Base-by-base conservation (phyloP, 192 early-diverging fungal genomes). In the Coemansia sp. region DNA sequence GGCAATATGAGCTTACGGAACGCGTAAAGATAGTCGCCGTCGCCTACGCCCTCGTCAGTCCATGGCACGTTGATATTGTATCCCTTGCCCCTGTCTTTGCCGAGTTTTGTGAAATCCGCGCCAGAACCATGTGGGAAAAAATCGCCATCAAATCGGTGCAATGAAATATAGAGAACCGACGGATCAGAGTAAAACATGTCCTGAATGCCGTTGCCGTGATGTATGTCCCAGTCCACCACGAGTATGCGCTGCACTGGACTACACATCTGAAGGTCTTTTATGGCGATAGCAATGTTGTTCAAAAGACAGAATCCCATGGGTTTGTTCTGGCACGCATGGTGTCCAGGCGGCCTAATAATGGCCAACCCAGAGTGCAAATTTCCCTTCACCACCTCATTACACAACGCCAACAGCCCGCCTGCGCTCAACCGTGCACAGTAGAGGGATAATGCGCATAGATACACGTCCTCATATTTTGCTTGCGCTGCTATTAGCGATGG, bases 171-270 rank as follows among this genome's bases (percentile, higher is more conserved):
- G 12, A 97, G 80, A 1, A 97, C 93, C 67, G 88, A 80, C 6
- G 89, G 86, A 63, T 96, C 90, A 2, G 85, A 65, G 72, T 89
- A 89, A 63, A 98, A 98, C 1, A 85, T 82, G 5, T 90, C 86
- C 57, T 98, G 94, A 34, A 92, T 97, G 3, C 96, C 96, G 71
- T 98, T 98, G 7, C 95, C 95, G 68, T 97, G 95, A 74, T 98
- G 95, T 19, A 96, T 84, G 70, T 98, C 95, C 95, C 96, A 98
- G 68, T 98, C 96, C 14, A 98, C 69, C 25, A 98, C 90, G 74
- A 98, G 72, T 9, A 97, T 84, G 55, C 85, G 82, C 37, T 84
- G 64, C 12, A 83, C 77, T 21, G 80, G 72, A n/a, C 82, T 68
- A 9, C 81, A 34, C 25, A 50, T 50, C 58, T 88, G 86, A 6